Percentiles rank a stretch among this genome's conserved stretches.
Evolutionary conservation across 2,329 filamentous ascomycete species (phyloP).

Genomic region (Ceratocystis harringtonii): DNA sequence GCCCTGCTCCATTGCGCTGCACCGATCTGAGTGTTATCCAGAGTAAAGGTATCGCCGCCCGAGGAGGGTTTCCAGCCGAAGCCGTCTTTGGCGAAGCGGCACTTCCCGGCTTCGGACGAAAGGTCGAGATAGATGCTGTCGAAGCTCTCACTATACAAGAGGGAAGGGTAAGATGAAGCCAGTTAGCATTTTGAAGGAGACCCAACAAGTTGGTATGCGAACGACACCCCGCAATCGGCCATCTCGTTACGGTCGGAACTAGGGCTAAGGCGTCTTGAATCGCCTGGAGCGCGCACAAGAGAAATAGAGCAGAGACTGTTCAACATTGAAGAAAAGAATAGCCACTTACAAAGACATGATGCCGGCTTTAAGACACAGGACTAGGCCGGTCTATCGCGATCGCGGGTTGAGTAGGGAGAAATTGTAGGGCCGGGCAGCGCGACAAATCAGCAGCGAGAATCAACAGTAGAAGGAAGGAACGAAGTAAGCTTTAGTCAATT

Average conservation of each 20-base stretch:
- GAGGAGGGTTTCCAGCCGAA: constrained; percentile 86
- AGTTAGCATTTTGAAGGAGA: background rate
- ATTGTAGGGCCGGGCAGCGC: background rate
- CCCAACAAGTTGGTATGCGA: background rate
- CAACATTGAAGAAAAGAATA: background rate
- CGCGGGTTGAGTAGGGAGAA: background rate
- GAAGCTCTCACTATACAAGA: constrained; percentile 61
- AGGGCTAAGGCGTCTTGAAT: background rate
- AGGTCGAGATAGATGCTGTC: constrained; percentile 95
- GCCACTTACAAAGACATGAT: constrained; percentile 15
- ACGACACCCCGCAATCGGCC: background rate
- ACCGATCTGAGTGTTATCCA: constrained; percentile 73
- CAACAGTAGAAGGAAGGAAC: background rate
- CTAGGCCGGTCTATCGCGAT: constrained; percentile 6
- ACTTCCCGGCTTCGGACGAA: constrained; percentile 82
- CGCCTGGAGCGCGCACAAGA: background rate
- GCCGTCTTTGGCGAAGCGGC: constrained; percentile 84
- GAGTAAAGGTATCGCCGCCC: constrained; percentile 83
- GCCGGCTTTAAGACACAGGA: background rate
- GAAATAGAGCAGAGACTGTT: background rate
- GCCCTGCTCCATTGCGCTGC: constrained; percentile 90
- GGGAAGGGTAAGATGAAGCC: background rate
- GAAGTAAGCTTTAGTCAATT: background rate
- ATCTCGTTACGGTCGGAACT: background rate
- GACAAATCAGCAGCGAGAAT: constrained; percentile 1